A percentile compares a stretch with the other conserved stretches of the same genome.
Conservation (phyloP, 306 rosid species). For the Glycine latifolia region DNA sequence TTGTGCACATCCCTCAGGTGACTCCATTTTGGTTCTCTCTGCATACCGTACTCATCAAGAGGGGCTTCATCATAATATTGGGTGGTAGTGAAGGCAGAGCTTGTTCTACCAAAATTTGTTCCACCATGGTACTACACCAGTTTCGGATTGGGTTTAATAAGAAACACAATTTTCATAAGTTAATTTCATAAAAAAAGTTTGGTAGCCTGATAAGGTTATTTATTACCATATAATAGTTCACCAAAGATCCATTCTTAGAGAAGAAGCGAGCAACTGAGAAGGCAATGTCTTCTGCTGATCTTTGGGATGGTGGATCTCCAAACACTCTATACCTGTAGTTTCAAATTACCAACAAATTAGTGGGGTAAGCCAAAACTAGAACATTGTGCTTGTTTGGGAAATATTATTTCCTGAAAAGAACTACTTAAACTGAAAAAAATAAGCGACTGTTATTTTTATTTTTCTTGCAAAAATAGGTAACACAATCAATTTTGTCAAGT, state of each 20-base stretch:
- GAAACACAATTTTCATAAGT: no score
- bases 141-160: slow-evolving; percentile 33
- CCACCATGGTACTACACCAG: slow-evolving; percentile 92
- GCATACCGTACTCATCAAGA: slow-evolving; percentile 84
- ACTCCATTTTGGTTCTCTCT: slow-evolving; percentile 92
- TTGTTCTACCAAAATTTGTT: slow-evolving; percentile 93
- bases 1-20: slow-evolving; percentile 81
- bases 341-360: slow-evolving; percentile 35
- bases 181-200: neutral
- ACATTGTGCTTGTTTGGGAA: neutral
- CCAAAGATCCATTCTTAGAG: slow-evolving; percentile 79
- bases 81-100: slow-evolving; percentile 76
- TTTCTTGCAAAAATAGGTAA: no score
- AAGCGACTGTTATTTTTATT: no score
- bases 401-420: neutral
- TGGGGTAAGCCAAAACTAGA: slow-evolving; percentile 11
- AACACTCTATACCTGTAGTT: slow-evolving; percentile 77
- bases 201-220: slow-evolving; percentile 20
- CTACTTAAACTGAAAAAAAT: no score
- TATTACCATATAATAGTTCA: slow-evolving; percentile 93
- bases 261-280: slow-evolving; percentile 86
- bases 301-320: slow-evolving; percentile 95
- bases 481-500: no score
- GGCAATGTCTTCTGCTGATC: slow-evolving; percentile 95
- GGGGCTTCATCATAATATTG: slow-evolving; percentile 98